Percentiles rank a stretch among this genome's conserved stretches.
These are phyloP conservation scores for Phytophthora hibernalis DNA, from an alignment of 352 stramenopile genomes.

Conservation along the genomic window DNA sequence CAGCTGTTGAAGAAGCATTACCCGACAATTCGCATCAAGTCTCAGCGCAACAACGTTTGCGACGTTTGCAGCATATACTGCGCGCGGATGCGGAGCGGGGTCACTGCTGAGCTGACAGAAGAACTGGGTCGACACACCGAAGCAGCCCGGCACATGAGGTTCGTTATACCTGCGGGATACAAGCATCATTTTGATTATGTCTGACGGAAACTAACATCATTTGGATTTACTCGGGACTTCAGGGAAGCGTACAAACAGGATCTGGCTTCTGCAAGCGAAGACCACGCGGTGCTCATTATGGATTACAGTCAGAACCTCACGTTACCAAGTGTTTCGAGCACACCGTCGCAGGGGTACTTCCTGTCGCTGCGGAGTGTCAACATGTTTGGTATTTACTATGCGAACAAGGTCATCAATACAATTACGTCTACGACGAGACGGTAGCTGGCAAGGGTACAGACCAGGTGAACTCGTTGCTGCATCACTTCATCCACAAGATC, in stretches of 20 bases:
- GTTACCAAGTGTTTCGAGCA: too few relatives aligned
- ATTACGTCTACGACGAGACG: constrained; percentile 19
- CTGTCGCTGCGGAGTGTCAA: constrained; percentile 19
- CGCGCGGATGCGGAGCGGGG: neutral
- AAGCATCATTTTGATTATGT: neutral
- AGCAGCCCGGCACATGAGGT: constrained; percentile 18
- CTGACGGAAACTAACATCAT: constrained; percentile 4
- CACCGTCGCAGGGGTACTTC: constrained; percentile 35
- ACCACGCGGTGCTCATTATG: too few relatives aligned
- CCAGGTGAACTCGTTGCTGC: constrained; percentile 12
- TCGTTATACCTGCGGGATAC: neutral
- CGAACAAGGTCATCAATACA: constrained; percentile 9
- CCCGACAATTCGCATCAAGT: too few relatives aligned
- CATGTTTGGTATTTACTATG: constrained; percentile 27
- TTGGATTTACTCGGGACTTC: too few relatives aligned
- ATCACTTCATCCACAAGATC: constrained; percentile 8
- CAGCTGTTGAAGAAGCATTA: too few relatives aligned
- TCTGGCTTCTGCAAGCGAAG: too few relatives aligned
- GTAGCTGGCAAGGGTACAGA: constrained; percentile 13
- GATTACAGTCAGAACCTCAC: too few relatives aligned
- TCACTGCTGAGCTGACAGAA: constrained; percentile 1
- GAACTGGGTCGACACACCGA: constrained; percentile 15
- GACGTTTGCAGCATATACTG: constrained; percentile 21
- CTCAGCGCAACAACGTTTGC: constrained; percentile 13
- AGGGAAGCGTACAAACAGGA: too few relatives aligned